phyloP scores from a whole-genome alignment of 495 filamentous ascomycete genomes.

The Neurospora sp. region DNA sequence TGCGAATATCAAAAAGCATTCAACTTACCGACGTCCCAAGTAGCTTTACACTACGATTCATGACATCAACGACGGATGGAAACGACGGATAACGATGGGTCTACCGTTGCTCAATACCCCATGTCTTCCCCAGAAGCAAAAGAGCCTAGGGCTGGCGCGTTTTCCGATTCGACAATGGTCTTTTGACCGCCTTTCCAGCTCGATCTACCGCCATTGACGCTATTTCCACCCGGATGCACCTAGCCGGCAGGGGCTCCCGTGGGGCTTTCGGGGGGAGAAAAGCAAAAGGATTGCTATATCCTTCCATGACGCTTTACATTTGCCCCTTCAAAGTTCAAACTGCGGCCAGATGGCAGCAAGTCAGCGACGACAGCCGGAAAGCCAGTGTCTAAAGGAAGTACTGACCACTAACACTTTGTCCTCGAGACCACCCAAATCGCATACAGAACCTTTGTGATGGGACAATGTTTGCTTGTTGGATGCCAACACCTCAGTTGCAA shows the following conservation, averaged over 20 bases:
- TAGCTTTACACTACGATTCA: background rate
- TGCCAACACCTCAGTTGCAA: background rate
- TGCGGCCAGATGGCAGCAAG: background rate
- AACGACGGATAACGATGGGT: background rate
- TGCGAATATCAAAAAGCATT: background rate
- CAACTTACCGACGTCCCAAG: background rate
- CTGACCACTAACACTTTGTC: background rate
- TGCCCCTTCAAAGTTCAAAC: background rate
- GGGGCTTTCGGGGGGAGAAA: background rate
- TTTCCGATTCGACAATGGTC: background rate
- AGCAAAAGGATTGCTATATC: background rate
- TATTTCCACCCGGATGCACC: background rate
- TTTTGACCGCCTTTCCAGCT: background rate
- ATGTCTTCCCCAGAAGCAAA: background rate
- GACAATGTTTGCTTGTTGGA: background rate
- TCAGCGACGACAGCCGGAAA: background rate
- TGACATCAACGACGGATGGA: background rate
- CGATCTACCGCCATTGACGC: background rate
- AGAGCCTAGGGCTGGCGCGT: background rate
- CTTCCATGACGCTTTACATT: background rate
- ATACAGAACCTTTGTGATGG: background rate
- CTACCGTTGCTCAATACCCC: background rate
- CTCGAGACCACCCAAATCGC: background rate
- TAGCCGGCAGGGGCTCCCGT: background rate
- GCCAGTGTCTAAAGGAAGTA: background rate